Base-by-base conservation (phyloP, 805 yeast genomes). In the Candida oleophila region DNA sequence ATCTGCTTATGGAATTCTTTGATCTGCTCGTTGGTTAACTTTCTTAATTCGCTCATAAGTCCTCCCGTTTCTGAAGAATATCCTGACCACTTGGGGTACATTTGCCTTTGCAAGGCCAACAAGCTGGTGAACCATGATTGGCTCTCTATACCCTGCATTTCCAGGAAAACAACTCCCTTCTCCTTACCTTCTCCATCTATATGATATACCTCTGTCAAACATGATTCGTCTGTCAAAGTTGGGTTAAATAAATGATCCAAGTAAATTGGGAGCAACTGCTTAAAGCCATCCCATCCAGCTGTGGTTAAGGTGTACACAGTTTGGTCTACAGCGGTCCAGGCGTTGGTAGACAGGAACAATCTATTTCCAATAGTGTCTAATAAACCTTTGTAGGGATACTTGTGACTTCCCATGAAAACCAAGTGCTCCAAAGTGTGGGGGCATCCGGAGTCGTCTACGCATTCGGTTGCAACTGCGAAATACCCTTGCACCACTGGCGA, bases 241-340 rank as follows among this genome's bases (percentile, higher is more conserved):
- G 99, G 97, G 55, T 82, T 65, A 40, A 90, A 64, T 20, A 94
- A 66, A 61, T 94, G 98, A 61, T 94, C 98, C 53, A 94, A 66
- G 62, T 92, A 94, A 2, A 90, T 84, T 0, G 99, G 98, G 25
- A 94, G 75, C 22, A 94, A 68, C 50, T 83, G 77, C 42, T 79
- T 80, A 67, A 94, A 94, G 1, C 97, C 98, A 47, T 88, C 89
- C 96, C 97, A 91, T 8, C 98, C 98, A 1, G 98, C 98, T 34
- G 96, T 83, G 7, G 86, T 78, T 46, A 94, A 72, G 2, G 97
- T 89, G 57, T 94, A 94, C 1, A 90, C 97, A 0, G 99, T 94
- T 61, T 89, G 96, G 66, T 94, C 98, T 3, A 94, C 89, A 0
- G 86, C 89, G 0, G 99, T 94, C 97, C 97, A 91, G 0, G 99